These are phyloP conservation scores for Boletus speciosus DNA, from an alignment of 768 basidiomycete species.

Conservation along the genomic window DNA sequence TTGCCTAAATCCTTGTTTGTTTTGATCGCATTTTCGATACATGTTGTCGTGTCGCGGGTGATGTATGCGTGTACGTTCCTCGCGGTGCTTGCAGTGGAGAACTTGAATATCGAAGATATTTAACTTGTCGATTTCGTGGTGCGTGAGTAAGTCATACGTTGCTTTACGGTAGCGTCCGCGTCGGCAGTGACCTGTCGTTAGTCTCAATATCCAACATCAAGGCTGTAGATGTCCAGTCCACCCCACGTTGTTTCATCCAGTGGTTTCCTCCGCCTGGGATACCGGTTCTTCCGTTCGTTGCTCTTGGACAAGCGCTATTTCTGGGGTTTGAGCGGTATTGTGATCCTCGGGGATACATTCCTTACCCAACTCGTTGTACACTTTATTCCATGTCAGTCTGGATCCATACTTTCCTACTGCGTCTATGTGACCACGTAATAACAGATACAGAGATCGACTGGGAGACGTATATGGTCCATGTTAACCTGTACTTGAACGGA, in stretches of 20 bases:
- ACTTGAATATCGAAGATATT: not conserved
- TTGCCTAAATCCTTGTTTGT: not conserved
- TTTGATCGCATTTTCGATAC: slow-evolving; percentile 14
- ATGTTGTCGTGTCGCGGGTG: slow-evolving; percentile 2
- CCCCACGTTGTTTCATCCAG: not conserved
- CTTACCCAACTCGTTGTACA: slow-evolving; percentile 79
- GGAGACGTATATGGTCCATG: slow-evolving; percentile 92
- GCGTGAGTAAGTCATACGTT: not conserved
- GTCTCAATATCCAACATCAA: not conserved
- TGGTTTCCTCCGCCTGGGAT: slow-evolving; percentile 2
- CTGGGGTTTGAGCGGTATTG: slow-evolving; percentile 59
- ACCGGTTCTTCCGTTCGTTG: slow-evolving; percentile 11
- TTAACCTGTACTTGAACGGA: slow-evolving; percentile 72
- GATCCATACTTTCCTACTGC: slow-evolving; percentile 4
- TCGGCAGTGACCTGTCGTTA: not conserved
- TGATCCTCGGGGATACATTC: slow-evolving; percentile 70
- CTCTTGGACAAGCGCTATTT: slow-evolving; percentile 60
- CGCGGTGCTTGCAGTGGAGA: not conserved
- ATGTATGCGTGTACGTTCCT: slow-evolving; percentile 16
- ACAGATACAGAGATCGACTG: slow-evolving; percentile 98
- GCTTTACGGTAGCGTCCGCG: not conserved
- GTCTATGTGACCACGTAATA: slow-evolving; percentile 15
- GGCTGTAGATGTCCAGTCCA: slow-evolving; percentile 5
- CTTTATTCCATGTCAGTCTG: slow-evolving; percentile 74
- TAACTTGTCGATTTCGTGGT: not conserved